Evolutionary conservation across 108 stramenopile genomes (phyloP).

Genomic region (Nitzschia putrida): DNA sequence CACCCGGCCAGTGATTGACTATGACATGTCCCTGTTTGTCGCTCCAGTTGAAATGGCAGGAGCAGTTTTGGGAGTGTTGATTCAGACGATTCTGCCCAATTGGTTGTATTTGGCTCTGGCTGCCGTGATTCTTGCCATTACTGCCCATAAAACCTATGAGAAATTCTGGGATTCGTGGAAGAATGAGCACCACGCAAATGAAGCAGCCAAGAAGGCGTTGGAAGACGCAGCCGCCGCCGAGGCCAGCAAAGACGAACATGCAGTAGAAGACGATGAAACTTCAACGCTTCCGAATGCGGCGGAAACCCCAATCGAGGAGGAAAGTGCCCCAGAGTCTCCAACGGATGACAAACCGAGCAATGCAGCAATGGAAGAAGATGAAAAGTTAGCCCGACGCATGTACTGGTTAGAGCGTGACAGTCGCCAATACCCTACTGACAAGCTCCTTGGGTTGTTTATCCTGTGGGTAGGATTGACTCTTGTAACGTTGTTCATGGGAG

Average conservation of each 20-base stretch:
- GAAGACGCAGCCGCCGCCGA: neutral
- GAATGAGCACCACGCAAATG: slow-evolving; percentile 35
- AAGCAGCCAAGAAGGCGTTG: neutral
- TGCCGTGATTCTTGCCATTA: slow-evolving; percentile 48
- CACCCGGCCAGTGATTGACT: slow-evolving; percentile 64
- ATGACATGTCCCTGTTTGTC: slow-evolving; percentile 60
- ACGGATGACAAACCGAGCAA: slow-evolving; percentile 47
- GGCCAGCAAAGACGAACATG: neutral
- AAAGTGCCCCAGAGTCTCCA: slow-evolving; percentile 36
- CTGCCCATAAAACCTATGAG: slow-evolving; percentile 49
- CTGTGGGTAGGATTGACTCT: slow-evolving; percentile 61
- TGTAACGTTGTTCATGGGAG: slow-evolving; percentile 65
- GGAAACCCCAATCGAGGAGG: slow-evolving; percentile 37
- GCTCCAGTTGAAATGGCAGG: slow-evolving; percentile 71
- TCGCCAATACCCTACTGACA: slow-evolving; percentile 61
- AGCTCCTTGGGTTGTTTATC: slow-evolving; percentile 46
- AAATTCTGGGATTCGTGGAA: slow-evolving; percentile 40
- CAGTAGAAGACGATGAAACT: slow-evolving; percentile 2
- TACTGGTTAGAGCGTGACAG: slow-evolving; percentile 49
- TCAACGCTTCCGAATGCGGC: slow-evolving; percentile 31
- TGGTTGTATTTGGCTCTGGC: slow-evolving; percentile 54
- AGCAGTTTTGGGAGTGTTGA: slow-evolving; percentile 58
- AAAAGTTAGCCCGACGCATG: slow-evolving; percentile 18
- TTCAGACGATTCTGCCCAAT: slow-evolving; percentile 55
- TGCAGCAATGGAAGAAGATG: slow-evolving; percentile 15